Evolutionary conservation across 2,329 filamentous ascomycete species (phyloP), one percentile per base, ranked within the genome.

Genomic region (Colletotrichum lini): DNA sequence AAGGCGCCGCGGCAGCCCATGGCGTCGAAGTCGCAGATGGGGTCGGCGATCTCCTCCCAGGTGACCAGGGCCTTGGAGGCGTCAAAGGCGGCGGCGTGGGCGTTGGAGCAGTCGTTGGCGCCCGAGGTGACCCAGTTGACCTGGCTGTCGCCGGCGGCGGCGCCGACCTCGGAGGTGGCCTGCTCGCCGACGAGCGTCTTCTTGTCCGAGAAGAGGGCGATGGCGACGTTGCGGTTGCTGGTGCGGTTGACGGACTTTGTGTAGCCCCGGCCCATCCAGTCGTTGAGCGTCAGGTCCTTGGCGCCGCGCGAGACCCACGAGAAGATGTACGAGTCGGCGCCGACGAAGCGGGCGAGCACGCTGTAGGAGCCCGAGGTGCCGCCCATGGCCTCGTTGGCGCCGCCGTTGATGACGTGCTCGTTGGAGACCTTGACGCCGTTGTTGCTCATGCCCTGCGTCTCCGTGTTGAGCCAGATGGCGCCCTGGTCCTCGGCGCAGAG

Each of bases 311-410:
- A 90, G 18, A 89, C 87, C 89, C 89, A 91, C 23, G 88, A 82
- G 77, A 91, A 89, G 80, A 91, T 88, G 78, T 91, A 91, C 1
- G 82, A 81, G 63, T 84, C 82, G 23, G 82, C 83, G 68, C 81
- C 82, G 54, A 84, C 79, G 79, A 90, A 90, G 6, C 86, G 85
- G 15, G 86, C 86, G 23, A 91, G 84, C 9, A 80, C 82, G 74
- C 86, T 89, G 82, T 90, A 91, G 2, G 88, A 90, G 40, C 89
- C 89, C n/a, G 84, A 83, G 87, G 89, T 91, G 63, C 89, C 89
- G 50, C 89, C 89, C 85, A 90, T 87, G 38, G 88, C 81, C 78
- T 91, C 89, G 58, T 88, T 87, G 50, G 82, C 84, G 7, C 79
- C 88, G 49, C 89, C 89, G 76, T 91, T 91, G 72, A 87, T 90